A percentile compares a stretch with the other conserved stretches of the same genome.
These are phyloP conservation scores for Penium margaritaceum DNA, from an alignment of 139 green algal genomes.

Conservation along the genomic window DNA sequence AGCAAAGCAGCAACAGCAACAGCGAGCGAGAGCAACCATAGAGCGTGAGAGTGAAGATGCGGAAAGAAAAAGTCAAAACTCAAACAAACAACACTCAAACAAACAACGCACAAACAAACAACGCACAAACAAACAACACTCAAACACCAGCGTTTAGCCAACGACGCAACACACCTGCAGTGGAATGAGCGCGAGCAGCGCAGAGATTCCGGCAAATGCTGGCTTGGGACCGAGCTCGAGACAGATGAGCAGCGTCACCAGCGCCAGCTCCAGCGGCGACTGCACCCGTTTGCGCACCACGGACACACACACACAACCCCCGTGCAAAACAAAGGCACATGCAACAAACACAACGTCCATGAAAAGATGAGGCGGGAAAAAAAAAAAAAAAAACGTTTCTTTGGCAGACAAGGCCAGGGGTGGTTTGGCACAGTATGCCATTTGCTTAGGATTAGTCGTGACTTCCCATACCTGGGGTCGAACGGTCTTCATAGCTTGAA, in stretches of 20 bases:
- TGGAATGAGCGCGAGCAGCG: constrained; percentile 23
- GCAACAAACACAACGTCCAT: no score
- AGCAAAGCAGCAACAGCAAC: no score
- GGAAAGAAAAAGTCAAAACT: not conserved
- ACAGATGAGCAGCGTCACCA: constrained; percentile 13
- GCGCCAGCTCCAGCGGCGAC: constrained; percentile 16
- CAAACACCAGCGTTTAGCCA: not conserved
- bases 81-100: not conserved
- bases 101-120: not conserved
- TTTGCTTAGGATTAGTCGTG: no score
- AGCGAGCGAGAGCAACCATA: not conserved
- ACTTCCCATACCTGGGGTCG: no score
- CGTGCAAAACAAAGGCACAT: no score
- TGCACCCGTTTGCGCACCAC: no score
- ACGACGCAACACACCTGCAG: constrained; percentile 11
- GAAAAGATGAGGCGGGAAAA: no score
- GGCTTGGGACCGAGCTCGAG: not conserved
- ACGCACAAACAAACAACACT: not conserved
- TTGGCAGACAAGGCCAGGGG: no score
- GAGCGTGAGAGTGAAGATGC: not conserved
- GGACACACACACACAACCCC: no score
- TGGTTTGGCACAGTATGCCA: no score
- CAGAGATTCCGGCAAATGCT: not conserved
- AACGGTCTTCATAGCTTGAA: no score
- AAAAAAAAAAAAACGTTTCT: no score